A percentile compares a stretch with the other conserved stretches of the same genome.
Conservation (phyloP, 495 filamentous ascomycete genomes). For the Neurospora sublineolata region DNA sequence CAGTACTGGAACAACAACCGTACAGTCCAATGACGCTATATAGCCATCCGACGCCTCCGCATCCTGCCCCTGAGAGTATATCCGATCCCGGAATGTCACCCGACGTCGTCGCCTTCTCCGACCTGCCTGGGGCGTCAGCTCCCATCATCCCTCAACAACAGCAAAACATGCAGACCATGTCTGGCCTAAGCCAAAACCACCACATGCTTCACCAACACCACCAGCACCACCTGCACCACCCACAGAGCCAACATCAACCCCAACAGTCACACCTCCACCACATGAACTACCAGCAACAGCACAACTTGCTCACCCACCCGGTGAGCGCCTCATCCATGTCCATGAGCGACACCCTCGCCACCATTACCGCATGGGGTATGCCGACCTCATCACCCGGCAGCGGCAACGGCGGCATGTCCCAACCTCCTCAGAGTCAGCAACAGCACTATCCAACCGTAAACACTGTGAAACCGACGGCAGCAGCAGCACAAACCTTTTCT, state of each 20-base stretch:
- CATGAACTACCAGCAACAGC: neutral
- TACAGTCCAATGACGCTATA: constrained; percentile 17
- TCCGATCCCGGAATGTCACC: constrained; percentile 12
- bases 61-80: constrained; percentile 10
- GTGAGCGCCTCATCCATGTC: constrained; percentile 11
- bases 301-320: constrained; percentile 3
- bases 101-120: constrained; percentile 11
- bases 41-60: constrained; percentile 15
- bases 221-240: neutral
- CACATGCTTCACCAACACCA: neutral
- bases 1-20: constrained; percentile 11
- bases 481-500: neutral
- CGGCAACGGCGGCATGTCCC: neutral
- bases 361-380: constrained; percentile 16
- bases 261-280: neutral
- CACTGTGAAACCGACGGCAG: neutral
- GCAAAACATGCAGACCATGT: neutral
- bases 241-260: neutral
- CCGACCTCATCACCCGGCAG: constrained; percentile 7
- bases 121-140: constrained; percentile 2
- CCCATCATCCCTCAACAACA: neutral
- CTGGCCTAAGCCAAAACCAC: neutral
- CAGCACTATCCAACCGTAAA: neutral
- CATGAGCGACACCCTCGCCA: constrained; percentile 14
- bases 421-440: neutral